Evolutionary conservation across 495 filamentous ascomycete genomes (phyloP), one percentile per base, ranked within the genome.

Genomic region (Hypoxylon fragiforme): DNA sequence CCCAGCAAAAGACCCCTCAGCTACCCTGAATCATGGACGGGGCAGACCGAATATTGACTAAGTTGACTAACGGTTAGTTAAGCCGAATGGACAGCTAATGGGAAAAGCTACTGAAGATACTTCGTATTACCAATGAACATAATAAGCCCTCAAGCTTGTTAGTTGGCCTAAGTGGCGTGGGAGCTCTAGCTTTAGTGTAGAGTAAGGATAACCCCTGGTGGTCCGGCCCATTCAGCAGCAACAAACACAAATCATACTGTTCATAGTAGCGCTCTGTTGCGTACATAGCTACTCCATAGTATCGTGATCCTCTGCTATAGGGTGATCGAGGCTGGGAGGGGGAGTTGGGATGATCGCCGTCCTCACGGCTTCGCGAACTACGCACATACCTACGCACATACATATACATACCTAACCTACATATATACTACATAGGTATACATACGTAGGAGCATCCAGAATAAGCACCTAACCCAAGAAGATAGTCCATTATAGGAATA

Each of bases 21-120:
- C 46, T 51, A 42, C 35, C 19, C 46, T 47, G 36, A 44, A 31
- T 44, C 54, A 37, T 37, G 37, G 28, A 46, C 21, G 19, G 14
- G 22, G 39, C 28, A 51, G 41, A 43, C 13, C 31, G 20, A 26
- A 43, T 7, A 5, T 18, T n/a, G n/a, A n/a, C n/a, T n/a, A n/a
- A n/a, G 24, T 19, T 24, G 34, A 46, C 45, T 61, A 56, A 30
- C 42, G 42, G 46, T 43, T 61, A 56, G 52, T 56, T 11, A 48
- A 54, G 30, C 46, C 46, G 37, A 55, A 35, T 15, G 28, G 26
- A 46, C 31, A 40, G 41, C 57, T 55, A 56, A 28, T 45, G 32
- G 47, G 31, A 35, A n/a, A n/a, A 22, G 47, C 32, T 31, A 28
- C 24, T 28, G 24, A 9, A 50, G 16, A 38, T 47, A 44, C 36